Percentiles rank a stretch among this genome's conserved stretches.
These are phyloP conservation scores for Suillus decipiens DNA, from an alignment of 768 basidiomycete species.

Conservation along the genomic window DNA sequence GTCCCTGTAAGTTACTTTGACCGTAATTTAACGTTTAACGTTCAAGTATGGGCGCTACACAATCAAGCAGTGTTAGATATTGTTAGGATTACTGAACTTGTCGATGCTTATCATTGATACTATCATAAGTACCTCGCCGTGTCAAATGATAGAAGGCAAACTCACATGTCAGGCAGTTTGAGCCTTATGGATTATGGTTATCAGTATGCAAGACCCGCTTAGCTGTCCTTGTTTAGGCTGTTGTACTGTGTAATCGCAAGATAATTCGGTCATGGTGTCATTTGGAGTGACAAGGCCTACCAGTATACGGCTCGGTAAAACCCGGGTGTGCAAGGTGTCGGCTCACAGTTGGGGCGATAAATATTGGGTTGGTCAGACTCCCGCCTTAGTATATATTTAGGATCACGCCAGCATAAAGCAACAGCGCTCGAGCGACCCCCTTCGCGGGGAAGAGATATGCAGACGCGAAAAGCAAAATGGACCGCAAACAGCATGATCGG, in stretches of 20 bases:
- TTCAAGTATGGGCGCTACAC: neutral
- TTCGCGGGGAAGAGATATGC: conserved; percentile 70
- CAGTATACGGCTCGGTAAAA: conserved; percentile 6
- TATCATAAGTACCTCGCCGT: neutral
- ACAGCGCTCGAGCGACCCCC: conserved; percentile 34
- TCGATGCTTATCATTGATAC: neutral
- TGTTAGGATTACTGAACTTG: neutral
- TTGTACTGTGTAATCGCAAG: neutral
- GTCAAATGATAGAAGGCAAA: neutral
- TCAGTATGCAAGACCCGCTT: neutral
- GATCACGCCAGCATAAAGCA: neutral
- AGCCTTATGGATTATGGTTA: neutral
- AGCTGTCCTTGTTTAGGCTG: neutral
- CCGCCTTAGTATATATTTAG: neutral
- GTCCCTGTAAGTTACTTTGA: conserved; percentile 56
- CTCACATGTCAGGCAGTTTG: neutral
- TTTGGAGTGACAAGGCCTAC: neutral
- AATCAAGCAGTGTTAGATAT: neutral
- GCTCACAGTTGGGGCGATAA: neutral
- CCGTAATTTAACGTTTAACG: conserved; percentile 18
- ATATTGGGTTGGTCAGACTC: conserved; percentile 4
- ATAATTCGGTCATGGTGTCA: neutral
- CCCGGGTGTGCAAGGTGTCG: conserved; percentile 4
- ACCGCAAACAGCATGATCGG: conserved; percentile 83
- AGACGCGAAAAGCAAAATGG: conserved; percentile 60